Evolutionary conservation across 306 rosid species (phyloP).

Genomic region (Rosa lucieae): DNA sequence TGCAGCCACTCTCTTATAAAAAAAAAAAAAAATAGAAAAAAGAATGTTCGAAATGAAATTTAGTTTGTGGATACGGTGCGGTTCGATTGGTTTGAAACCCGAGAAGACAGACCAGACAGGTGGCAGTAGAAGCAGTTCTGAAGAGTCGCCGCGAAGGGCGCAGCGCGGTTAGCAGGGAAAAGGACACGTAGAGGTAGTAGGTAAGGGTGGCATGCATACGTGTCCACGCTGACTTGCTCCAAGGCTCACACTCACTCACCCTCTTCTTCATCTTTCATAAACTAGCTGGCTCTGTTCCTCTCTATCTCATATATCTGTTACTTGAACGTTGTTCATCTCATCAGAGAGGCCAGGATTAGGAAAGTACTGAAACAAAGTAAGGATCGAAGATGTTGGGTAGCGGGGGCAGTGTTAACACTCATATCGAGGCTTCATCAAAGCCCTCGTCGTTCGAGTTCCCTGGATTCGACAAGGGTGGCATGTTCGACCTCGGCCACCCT

Average conservation of each 20-base stretch:
- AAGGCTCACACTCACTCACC: not conserved
- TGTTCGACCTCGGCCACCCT: constrained; percentile 88
- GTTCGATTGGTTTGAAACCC: too few relatives aligned
- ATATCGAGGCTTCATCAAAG: constrained; percentile 36
- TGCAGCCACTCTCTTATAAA: too few relatives aligned
- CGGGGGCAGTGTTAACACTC: constrained; percentile 27
- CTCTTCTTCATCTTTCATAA: not conserved
- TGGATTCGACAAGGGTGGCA: constrained; percentile 47
- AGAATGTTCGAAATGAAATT: not conserved
- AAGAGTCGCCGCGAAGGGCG: constrained; percentile 24
- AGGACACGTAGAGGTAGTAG: constrained; percentile 30
- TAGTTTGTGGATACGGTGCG: not conserved
- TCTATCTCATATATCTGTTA: not conserved
- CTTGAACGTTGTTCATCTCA: not conserved
- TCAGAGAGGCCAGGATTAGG: not conserved
- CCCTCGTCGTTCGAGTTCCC: constrained; percentile 55
- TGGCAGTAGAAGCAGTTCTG: constrained; percentile 19
- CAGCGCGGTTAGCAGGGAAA: too few relatives aligned
- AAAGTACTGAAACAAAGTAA: not conserved
- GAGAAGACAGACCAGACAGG: constrained; percentile 11
- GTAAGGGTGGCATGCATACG: constrained; percentile 26
- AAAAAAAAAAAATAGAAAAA: too few relatives aligned
- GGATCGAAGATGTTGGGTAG: constrained; percentile 1
- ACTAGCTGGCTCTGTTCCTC: too few relatives aligned
- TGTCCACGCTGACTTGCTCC: constrained; percentile 24